A percentile compares a stretch with the other conserved stretches of the same genome.
Conservation (phyloP, 2,329 filamentous ascomycete genomes). For the Phaeosphaeria sp. region DNA sequence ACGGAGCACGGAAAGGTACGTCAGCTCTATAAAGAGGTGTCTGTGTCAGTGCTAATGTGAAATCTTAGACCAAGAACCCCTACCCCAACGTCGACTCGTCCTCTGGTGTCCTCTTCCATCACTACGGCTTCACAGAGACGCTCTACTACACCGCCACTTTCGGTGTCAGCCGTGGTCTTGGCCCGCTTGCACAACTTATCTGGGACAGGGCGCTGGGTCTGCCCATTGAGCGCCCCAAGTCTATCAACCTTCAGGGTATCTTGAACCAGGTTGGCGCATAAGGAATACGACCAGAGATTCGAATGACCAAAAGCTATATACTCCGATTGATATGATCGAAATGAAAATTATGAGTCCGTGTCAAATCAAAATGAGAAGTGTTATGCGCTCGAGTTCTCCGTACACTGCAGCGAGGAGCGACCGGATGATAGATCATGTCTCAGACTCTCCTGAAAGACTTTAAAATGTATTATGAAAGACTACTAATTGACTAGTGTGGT, state of each 20-base stretch:
- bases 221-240: conserved; percentile 97
- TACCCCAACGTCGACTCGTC: conserved; percentile 96
- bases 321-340: not conserved
- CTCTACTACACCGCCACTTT: conserved; percentile 86
- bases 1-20: conserved; percentile 87
- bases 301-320: not conserved
- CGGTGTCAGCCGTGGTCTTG: conserved; percentile 74
- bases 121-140: conserved; percentile 97
- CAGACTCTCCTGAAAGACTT: too few relatives aligned
- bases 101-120: conserved; percentile 94
- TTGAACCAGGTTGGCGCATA: conserved; percentile 62
- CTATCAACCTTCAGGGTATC: conserved; percentile 88
- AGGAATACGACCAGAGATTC: not conserved
- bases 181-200: conserved; percentile 90
- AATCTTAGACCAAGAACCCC: conserved; percentile 81
- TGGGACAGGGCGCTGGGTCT: conserved; percentile 94
- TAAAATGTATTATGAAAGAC: not conserved
- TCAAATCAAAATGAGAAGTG: not conserved
- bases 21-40: not conserved
- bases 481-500: not conserved
- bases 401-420: not conserved
- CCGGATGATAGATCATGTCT: too few relatives aligned
- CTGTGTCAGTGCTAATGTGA: conserved; percentile 5
- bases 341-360: not conserved
- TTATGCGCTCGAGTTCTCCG: not conserved